Base-by-base conservation (phyloP, 2,329 filamentous ascomycete species). In the Verticillium nubilum region DNA sequence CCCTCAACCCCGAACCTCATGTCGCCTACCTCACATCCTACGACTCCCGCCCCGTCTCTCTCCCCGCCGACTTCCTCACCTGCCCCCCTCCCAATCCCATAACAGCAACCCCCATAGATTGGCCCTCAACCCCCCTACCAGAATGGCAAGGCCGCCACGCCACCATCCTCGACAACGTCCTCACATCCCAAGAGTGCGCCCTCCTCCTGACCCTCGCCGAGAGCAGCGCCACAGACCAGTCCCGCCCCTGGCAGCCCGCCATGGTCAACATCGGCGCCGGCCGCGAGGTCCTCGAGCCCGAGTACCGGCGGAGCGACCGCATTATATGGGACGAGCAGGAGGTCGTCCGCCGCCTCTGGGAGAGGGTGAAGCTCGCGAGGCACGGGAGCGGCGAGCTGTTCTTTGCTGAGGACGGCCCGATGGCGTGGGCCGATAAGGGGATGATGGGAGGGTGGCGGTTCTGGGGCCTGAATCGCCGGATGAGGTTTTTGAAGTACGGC, bases 401-500 rank as follows among this genome's bases (percentile, higher is more conserved):
- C 42, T 50, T 50, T 19, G 17, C 9, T 7, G 42, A 50, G n/a
- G 42, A 50, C 19, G 42, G 42, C 7, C 42, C 42, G 56, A 64
- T 85, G 26, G 70, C 66, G 1, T 65, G 67, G 2, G 66, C 79
- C 19, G 66, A 72, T 0, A 64, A 69, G 25, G 66, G 71, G 6
- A 59, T 65, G 23, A 60, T 60, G 23, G 3, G 63, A 60, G 28
- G 68, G 54, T 80, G 80, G 78, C 68, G 70, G 55, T 80, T 83
- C 63, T 62, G 70, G 33, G 65, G 86, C 10, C 70, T 91, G 50
- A 95, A 95, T 70, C 84, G 92, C 69, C 76, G 90, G 35, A 81
- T 93, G 81, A 78, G 91, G 28, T 93, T 93, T 66, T 74, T 96
- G 56, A 87, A 84, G 67, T 95, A 95, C 69, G 79, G 80, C 0